Conservation (phyloP, 176 grass and related monocot species). For the Stipa capillata region DNA sequence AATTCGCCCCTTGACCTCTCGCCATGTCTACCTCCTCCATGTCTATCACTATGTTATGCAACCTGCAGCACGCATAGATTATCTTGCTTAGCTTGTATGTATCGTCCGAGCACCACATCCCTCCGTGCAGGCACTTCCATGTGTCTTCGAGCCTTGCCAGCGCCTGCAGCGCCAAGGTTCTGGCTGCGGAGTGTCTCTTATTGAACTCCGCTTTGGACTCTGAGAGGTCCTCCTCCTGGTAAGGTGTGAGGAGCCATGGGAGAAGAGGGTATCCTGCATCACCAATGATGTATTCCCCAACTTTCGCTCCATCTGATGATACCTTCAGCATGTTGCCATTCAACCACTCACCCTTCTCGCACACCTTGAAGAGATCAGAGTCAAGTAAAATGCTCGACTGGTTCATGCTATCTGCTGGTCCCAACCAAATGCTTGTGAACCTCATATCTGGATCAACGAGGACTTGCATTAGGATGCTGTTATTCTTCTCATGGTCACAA, state of each 20-base stretch:
- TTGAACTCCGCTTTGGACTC: slow-evolving; percentile 33
- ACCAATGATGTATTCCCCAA: slow-evolving; percentile 41
- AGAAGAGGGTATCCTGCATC: slow-evolving; percentile 41
- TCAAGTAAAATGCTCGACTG: slow-evolving; percentile 18
- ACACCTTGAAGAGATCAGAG: slow-evolving; percentile 29
- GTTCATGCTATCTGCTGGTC: slow-evolving; percentile 33
- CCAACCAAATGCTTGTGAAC: slow-evolving; percentile 29
- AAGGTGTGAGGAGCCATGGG: slow-evolving; percentile 43
- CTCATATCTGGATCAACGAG: slow-evolving; percentile 23
- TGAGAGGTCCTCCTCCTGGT: slow-evolving; percentile 22
- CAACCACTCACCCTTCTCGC: slow-evolving; percentile 28
- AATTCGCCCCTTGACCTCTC: too few relatives aligned
- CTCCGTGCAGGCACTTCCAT: slow-evolving; percentile 63
- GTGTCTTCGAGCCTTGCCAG: slow-evolving; percentile 53
- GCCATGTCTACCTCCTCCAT: too few relatives aligned
- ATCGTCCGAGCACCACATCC: slow-evolving; percentile 53
- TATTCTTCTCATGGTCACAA: slow-evolving; percentile 29
- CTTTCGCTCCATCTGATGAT: slow-evolving; percentile 26
- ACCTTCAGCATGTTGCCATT: slow-evolving; percentile 18
- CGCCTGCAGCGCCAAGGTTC: slow-evolving; percentile 30
- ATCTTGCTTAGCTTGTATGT: slow-evolving; percentile 52
- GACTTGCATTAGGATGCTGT: slow-evolving; percentile 25
- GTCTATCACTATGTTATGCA: too few relatives aligned
- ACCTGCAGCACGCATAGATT: too few relatives aligned
- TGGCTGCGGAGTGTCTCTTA: slow-evolving; percentile 15